Evolutionary conservation across 768 basidiomycete species (phyloP).

Genomic region (Trametes maxima): DNA sequence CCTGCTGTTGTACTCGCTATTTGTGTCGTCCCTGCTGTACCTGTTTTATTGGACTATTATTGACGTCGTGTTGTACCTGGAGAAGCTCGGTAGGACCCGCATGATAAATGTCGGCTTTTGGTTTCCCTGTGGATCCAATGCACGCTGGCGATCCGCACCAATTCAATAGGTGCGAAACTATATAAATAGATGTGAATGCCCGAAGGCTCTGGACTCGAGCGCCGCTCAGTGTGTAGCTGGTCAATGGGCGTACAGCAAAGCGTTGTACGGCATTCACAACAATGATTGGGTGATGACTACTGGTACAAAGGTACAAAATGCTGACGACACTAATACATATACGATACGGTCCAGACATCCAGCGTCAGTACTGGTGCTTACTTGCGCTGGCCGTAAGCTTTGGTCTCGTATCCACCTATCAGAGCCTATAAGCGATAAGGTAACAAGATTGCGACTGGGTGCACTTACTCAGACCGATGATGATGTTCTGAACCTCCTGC

Average conservation of each 20-base stretch:
- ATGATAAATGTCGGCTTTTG: background rate
- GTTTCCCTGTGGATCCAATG: too few relatives aligned
- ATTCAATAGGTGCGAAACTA: too few relatives aligned
- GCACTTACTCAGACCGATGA: slow-evolving; percentile 64
- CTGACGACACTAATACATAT: slow-evolving; percentile 11
- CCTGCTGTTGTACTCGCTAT: slow-evolving; percentile 15
- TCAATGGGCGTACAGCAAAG: background rate
- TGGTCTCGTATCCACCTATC: slow-evolving; percentile 40
- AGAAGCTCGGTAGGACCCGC: background rate
- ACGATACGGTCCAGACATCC: background rate
- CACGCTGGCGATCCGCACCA: too few relatives aligned
- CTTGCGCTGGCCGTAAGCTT: slow-evolving; percentile 39
- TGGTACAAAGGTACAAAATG: slow-evolving; percentile 14
- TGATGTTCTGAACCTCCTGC: slow-evolving; percentile 82
- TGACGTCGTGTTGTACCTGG: slow-evolving; percentile 1
- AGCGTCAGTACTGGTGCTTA: background rate
- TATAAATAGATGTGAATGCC: too few relatives aligned
- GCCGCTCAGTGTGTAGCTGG: too few relatives aligned
- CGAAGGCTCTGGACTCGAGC: too few relatives aligned
- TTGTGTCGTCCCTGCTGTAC: slow-evolving; percentile 12
- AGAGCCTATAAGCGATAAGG: background rate
- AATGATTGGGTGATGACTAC: slow-evolving; percentile 8
- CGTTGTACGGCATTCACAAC: background rate
- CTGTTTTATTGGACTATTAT: slow-evolving; percentile 9
- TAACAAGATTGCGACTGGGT: slow-evolving; percentile 8